Evolutionary conservation across 148 eudicot genomes (phyloP).

Genomic region (Dianthus caryophyllus): DNA sequence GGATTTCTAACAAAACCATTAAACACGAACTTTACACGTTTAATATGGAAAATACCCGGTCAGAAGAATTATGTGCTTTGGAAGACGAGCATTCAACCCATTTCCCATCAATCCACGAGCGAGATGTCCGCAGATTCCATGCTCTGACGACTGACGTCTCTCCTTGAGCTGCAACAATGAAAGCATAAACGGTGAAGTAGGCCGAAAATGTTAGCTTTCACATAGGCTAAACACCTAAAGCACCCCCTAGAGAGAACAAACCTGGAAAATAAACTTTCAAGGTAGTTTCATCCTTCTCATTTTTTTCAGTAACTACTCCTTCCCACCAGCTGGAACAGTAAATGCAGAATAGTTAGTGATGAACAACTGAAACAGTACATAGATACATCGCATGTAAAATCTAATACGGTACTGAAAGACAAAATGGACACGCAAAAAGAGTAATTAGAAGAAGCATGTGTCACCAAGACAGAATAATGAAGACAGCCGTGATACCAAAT

Average conservation of each 20-base stretch:
- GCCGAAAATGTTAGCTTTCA: not conserved
- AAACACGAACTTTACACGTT: not conserved
- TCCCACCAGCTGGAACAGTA: constrained; percentile 79
- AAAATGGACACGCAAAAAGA: too few relatives aligned
- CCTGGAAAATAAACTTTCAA: constrained; percentile 89
- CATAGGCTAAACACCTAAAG: not conserved
- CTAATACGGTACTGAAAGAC: too few relatives aligned
- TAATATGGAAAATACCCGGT: constrained; percentile 41
- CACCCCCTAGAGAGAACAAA: constrained; percentile 18
- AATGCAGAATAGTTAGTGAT: not conserved
- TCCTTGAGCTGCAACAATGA: constrained; percentile 54
- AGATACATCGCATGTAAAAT: too few relatives aligned
- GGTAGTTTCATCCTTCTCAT: constrained; percentile 62
- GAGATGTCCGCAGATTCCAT: constrained; percentile 85
- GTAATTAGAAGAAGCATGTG: too few relatives aligned
- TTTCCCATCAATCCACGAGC: constrained; percentile 74
- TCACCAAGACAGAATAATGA: not conserved
- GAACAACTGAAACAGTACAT: not conserved
- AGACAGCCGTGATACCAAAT: too few relatives aligned
- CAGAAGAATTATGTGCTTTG: constrained; percentile 32
- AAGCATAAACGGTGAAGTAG: not conserved
- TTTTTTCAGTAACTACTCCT: constrained; percentile 73
- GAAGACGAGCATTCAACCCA: constrained; percentile 68
- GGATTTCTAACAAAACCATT: not conserved
- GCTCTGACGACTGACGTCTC: constrained; percentile 57